phyloP scores from a whole-genome alignment of 306 rosid genomes.

The Casuarina glauca region DNA sequence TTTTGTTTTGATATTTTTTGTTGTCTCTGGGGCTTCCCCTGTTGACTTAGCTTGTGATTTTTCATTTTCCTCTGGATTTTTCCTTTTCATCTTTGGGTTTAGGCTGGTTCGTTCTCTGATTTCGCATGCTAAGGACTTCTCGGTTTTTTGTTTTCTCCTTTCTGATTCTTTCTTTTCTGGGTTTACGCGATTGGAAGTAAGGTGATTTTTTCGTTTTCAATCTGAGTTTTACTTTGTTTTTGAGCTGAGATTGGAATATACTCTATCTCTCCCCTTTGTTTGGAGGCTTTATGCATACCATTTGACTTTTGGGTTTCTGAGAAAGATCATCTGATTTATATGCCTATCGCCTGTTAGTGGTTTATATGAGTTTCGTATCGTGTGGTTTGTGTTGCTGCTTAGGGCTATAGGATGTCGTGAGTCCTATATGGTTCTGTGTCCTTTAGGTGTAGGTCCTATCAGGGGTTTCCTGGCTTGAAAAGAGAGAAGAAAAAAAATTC shows the following conservation, averaged over 20 bases:
- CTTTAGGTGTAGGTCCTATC: neutral
- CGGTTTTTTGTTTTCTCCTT: neutral
- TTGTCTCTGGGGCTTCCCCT: neutral
- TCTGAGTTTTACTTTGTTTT: neutral
- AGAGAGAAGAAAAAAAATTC: neutral
- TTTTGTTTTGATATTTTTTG: neutral
- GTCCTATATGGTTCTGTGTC: neutral
- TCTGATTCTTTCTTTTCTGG: neutral
- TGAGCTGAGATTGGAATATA: too few species aligned
- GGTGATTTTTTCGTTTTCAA: neutral
- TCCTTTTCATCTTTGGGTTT: neutral
- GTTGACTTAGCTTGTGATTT: neutral
- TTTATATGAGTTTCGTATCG: too few species aligned
- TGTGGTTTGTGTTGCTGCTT: too few species aligned
- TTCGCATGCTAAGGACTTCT: slow-evolving; percentile 1
- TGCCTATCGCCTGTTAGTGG: neutral
- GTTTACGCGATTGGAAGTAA: neutral
- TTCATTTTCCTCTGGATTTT: neutral
- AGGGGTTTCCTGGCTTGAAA: neutral
- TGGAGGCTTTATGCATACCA: neutral
- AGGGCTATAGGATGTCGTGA: neutral
- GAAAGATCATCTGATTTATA: neutral
- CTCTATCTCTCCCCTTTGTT: neutral
- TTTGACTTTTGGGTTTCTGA: neutral
- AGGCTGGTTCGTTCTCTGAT: neutral